Percentiles rank a stretch among this genome's conserved stretches.
Evolutionary conservation across 805 yeast species (phyloP).

Genomic region (Candida germanica): DNA sequence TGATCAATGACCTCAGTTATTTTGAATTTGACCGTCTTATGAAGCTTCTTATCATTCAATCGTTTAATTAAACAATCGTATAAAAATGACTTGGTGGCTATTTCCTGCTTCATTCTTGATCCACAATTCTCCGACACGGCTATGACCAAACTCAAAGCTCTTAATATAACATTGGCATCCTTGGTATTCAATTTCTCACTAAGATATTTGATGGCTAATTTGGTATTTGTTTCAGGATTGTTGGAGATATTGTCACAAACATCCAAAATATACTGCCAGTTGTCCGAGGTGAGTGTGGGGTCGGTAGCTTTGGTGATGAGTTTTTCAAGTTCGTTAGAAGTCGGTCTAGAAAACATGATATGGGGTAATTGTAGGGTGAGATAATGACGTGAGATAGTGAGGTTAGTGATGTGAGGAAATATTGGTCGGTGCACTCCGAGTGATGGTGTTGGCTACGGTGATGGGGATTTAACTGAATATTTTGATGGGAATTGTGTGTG

Average conservation of each 20-base stretch:
- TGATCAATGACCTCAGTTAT: slow-evolving; percentile 68
- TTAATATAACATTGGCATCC: slow-evolving; percentile 41
- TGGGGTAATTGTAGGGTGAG: too few relatives aligned
- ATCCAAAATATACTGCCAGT: slow-evolving; percentile 44
- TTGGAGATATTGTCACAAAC: slow-evolving; percentile 37
- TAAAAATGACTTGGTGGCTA: slow-evolving; percentile 36
- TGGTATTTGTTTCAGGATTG: slow-evolving; percentile 37
- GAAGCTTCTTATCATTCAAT: slow-evolving; percentile 56
- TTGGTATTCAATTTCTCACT: slow-evolving; percentile 22
- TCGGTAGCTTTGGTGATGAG: slow-evolving; percentile 39
- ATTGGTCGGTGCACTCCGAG: too few relatives aligned
- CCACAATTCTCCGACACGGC: slow-evolving; percentile 46
- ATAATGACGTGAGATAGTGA: too few relatives aligned
- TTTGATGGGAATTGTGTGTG: too few relatives aligned
- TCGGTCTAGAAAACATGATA: background rate
- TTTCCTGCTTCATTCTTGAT: slow-evolving; percentile 42
- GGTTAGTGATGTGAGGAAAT: too few relatives aligned
- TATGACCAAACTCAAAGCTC: slow-evolving; percentile 34
- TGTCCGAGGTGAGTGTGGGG: slow-evolving; percentile 38
- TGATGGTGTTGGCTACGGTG: too few relatives aligned
- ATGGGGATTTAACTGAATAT: too few relatives aligned
- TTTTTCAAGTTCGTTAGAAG: slow-evolving; percentile 9
- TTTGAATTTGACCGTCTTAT: slow-evolving; percentile 61
- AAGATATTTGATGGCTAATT: slow-evolving; percentile 26
- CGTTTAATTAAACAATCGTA: slow-evolving; percentile 33